Conservation (phyloP, 2,329 filamentous ascomycete species). For the Fusarium beomiforme region DNA sequence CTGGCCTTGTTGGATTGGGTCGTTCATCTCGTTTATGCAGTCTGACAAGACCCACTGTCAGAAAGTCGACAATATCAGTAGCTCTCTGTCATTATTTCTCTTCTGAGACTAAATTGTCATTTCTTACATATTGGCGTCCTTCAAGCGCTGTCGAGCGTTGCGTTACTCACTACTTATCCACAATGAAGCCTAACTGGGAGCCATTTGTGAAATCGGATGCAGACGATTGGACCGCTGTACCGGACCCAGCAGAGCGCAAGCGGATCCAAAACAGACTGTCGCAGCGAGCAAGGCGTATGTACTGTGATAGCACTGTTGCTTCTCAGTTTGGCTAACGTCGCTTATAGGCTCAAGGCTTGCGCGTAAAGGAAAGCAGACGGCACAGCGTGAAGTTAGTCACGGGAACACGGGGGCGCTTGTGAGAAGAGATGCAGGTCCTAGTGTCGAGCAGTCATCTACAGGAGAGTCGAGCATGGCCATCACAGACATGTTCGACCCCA, state of each 20-base stretch:
- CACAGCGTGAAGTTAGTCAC: fast-evolving
- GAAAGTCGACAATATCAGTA: background rate
- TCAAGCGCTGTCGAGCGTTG: too few relatives aligned
- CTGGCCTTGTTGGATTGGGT: background rate
- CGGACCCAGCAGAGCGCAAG: slow-evolving; percentile 19
- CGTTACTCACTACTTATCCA: background rate
- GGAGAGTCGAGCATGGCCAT: background rate
- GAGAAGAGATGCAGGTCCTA: background rate
- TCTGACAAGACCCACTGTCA: slow-evolving; percentile 1
- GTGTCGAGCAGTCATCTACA: background rate
- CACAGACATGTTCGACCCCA: background rate
- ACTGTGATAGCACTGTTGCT: fast-evolving
- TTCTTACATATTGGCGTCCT: too few relatives aligned
- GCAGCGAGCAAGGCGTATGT: slow-evolving; percentile 27
- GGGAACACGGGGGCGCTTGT: fast-evolving
- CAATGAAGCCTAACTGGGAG: slow-evolving; percentile 5
- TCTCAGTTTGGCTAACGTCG: background rate
- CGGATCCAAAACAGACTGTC: slow-evolving; percentile 33
- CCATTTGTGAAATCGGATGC: slow-evolving; percentile 1
- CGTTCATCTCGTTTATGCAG: background rate
- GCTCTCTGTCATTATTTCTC: background rate
- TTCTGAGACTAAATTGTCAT: background rate
- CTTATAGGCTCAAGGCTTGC: background rate
- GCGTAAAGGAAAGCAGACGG: background rate
- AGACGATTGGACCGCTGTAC: slow-evolving; percentile 25